Percentiles rank a stretch among this genome's conserved stretches.
These are phyloP conservation scores for Hypoxylon sp. DNA, from an alignment of 2,329 filamentous ascomycete genomes.

Conservation along the genomic window DNA sequence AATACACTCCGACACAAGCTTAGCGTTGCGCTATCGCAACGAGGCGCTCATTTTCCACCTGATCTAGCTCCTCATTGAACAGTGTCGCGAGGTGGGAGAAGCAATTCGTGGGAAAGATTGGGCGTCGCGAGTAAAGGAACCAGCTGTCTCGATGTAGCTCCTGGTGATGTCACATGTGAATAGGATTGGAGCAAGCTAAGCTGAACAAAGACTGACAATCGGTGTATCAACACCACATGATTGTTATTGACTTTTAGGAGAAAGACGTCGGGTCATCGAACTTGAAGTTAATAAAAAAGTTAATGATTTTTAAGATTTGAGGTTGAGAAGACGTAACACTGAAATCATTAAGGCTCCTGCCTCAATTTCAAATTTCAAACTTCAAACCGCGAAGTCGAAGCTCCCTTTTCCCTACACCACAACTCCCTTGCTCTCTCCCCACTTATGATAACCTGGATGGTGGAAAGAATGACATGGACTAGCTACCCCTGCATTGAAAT, in stretches of 20 bases:
- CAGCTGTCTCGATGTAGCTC: slow-evolving; percentile 24
- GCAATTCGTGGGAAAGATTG: slow-evolving; percentile 9
- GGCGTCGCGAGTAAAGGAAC: slow-evolving; percentile 18
- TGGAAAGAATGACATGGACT: slow-evolving; percentile 23
- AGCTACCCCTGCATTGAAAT: slow-evolving; percentile 36
- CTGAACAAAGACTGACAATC: slow-evolving; percentile 24
- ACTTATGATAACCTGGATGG: slow-evolving; percentile 15
- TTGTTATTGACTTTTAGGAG: not conserved
- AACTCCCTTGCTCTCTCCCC: slow-evolving; percentile 16
- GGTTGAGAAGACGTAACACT: slow-evolving; percentile 33
- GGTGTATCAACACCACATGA: slow-evolving; percentile 10
- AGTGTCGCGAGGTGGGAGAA: slow-evolving; percentile 13
- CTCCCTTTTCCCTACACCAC: slow-evolving; percentile 13
- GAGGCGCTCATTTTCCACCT: slow-evolving; percentile 36
- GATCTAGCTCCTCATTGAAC: slow-evolving; percentile 1
- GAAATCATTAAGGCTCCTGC: slow-evolving; percentile 31
- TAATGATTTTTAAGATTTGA: slow-evolving; percentile 1
- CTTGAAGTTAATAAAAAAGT: slow-evolving; percentile 5
- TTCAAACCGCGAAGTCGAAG: slow-evolving; percentile 16
- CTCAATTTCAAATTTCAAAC: slow-evolving; percentile 25
- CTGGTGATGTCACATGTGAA: slow-evolving; percentile 49
- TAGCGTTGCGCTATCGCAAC: slow-evolving; percentile 42
- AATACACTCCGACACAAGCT: slow-evolving; percentile 27
- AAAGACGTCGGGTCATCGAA: not conserved
- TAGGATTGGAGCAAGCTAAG: slow-evolving; percentile 31